Evolutionary conservation across 345 rosid species (phyloP), one percentile per base, ranked within the genome.

Genomic region (Barbarea vulgaris): DNA sequence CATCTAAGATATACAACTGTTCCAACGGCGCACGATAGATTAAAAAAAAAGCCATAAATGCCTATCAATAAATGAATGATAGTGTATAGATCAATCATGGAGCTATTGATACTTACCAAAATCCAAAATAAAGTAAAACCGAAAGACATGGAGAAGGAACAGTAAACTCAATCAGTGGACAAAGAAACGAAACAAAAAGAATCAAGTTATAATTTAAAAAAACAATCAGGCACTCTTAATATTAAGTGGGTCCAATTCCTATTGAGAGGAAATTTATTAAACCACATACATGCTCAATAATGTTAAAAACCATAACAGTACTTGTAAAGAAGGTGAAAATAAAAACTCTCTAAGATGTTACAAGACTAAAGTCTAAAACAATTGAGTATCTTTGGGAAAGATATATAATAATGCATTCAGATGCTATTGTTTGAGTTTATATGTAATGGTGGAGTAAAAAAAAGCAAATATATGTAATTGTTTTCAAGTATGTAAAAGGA

Each of bases 81-180:
- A 56, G 64, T 54, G 73, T 58, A 48, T 48, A 37, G 15, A 67
- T 58, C 78, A 75, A 67, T 75, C 78, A 75, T 58, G 67, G 34
- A 67, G 33, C 78, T 58, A 15, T 58, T 60, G 34, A 67, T 30
- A 39, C 53, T 9, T 58, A 36, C 44, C 24, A 75, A 57, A 57
- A 37, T 66, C 67, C 25, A 75, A 74, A 46, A 31, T 24, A 55
- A 55, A 65, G 36, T 58, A 13, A 36, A 25, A 74, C 67, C 78
- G 58, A 58, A 66, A 75, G 73, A 58, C 73, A 67, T 48, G 73
- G 67, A 57, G 42, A 67, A 37, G 59, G 52, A 75, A 75, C 78
- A 75, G 78, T 58, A 48, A 66, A 74, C 67, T 67, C 52, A 64
- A 64, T 64, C 65, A 64, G 51, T 73, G 37, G 24, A 55, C 36